phyloP scores from a whole-genome alignment of 2,329 filamentous ascomycete species.

The Aspergillus brunneoviolaceus region DNA sequence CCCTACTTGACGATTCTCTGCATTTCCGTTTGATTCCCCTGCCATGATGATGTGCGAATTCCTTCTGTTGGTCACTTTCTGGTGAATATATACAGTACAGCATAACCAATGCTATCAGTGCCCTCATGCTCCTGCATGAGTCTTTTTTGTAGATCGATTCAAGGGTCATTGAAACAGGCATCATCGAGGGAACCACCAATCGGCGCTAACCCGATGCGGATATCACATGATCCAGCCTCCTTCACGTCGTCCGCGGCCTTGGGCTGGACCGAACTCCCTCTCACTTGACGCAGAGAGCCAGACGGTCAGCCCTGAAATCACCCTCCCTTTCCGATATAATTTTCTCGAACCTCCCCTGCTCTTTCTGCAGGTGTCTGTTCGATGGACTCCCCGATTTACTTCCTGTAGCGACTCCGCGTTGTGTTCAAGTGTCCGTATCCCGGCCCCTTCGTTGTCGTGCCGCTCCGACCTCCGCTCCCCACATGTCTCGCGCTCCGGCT shows the following conservation, averaged over 20 bases:
- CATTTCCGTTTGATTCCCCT: constrained; percentile 14
- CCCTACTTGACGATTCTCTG: constrained; percentile 12
- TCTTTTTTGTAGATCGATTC: not conserved
- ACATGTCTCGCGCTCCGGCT: constrained; percentile 47
- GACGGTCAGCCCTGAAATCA: constrained; percentile 16
- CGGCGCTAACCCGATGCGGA: constrained; percentile 14
- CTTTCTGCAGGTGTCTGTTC: constrained; percentile 24
- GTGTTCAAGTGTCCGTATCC: constrained; percentile 22
- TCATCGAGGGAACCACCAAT: not conserved
- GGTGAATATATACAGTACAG: constrained; percentile 4
- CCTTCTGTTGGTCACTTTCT: not conserved
- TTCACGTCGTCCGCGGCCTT: constrained; percentile 35
- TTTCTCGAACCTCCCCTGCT: constrained; percentile 19
- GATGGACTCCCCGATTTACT: constrained; percentile 25
- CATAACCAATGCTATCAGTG: not conserved
- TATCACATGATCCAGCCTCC: constrained; percentile 30
- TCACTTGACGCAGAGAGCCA: constrained; percentile 20
- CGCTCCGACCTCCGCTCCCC: constrained; percentile 40
- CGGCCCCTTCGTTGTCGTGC: constrained; percentile 29
- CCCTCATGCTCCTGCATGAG: not conserved
- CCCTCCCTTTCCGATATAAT: constrained; percentile 10
- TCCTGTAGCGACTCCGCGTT: constrained; percentile 22
- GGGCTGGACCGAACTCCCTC: constrained; percentile 41
- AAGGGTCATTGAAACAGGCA: not conserved
- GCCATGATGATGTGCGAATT: constrained; percentile 10